These are phyloP conservation scores for Xylaria digitata DNA, from an alignment of 2,329 filamentous ascomycete genomes.

Conservation along the genomic window DNA sequence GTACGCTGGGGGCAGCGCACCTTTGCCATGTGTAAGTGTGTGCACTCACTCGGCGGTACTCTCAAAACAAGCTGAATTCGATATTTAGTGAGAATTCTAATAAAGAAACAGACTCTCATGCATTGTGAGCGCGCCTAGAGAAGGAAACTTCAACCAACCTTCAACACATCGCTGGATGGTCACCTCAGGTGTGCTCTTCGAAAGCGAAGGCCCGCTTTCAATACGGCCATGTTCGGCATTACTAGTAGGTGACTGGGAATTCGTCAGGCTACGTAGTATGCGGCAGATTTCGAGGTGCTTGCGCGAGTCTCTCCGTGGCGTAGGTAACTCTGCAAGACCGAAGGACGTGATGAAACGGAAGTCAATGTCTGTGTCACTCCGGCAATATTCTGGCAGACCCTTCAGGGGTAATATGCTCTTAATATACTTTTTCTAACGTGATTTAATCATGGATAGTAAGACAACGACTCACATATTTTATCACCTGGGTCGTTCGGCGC, in stretches of 20 bases:
- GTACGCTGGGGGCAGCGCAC: neutral
- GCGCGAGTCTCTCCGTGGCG: conserved; percentile 7
- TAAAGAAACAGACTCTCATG: neutral
- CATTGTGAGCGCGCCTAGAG: neutral
- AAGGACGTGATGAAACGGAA: conserved; percentile 15
- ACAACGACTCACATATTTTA: conserved; percentile 7
- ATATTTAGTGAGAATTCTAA: neutral
- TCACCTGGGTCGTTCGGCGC: conserved; percentile 4
- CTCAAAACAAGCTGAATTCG: conserved; percentile 8
- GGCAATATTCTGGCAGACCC: conserved; percentile 13
- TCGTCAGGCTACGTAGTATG: conserved; percentile 22
- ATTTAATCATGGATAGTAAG: neutral
- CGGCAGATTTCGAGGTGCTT: conserved; percentile 19
- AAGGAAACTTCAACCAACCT: neutral
- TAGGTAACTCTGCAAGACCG: conserved; percentile 12
- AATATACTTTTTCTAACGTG: conserved; percentile 2
- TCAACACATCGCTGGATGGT: conserved; percentile 10
- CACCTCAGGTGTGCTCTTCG: neutral
- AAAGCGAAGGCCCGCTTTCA: neutral
- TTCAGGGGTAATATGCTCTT: neutral
- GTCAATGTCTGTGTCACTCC: conserved; percentile 8
- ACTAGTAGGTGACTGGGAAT: neutral
- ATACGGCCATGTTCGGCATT: neutral
- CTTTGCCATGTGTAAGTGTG: neutral
- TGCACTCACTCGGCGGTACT: conserved; percentile 9